Percentiles rank a stretch among this genome's conserved stretches.
phyloP scores from a whole-genome alignment of 2,329 filamentous ascomycete genomes.

The Aspergillus quadrilineatus region DNA sequence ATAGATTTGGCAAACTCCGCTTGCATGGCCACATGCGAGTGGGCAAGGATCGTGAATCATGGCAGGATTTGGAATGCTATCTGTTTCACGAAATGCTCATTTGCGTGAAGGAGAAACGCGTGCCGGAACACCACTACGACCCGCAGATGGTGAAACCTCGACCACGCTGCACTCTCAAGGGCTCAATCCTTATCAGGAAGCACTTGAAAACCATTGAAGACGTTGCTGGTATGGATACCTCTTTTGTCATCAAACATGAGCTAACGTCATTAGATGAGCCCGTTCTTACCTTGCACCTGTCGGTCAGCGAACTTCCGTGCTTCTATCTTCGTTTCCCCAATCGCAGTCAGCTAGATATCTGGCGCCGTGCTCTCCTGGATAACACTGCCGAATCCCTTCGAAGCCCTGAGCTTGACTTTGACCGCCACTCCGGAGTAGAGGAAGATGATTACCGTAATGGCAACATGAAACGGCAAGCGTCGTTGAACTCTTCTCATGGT shows the following conservation, averaged over 20 bases:
- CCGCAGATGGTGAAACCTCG: slow-evolving; percentile 57
- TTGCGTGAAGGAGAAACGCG: slow-evolving; percentile 96
- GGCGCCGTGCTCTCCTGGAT: slow-evolving; percentile 84
- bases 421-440: slow-evolving; percentile 72
- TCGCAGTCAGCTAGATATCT: slow-evolving; percentile 75
- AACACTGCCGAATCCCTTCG: slow-evolving; percentile 70
- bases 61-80: slow-evolving; percentile 97
- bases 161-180: slow-evolving; percentile 84
- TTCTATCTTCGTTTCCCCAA: slow-evolving; percentile 91
- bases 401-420: slow-evolving; percentile 75
- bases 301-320: slow-evolving; percentile 85
- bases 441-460: slow-evolving; percentile 75
- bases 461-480: slow-evolving; percentile 71
- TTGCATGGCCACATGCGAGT: slow-evolving; percentile 87
- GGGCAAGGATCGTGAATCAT: slow-evolving; percentile 92
- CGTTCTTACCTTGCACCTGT: slow-evolving; percentile 83
- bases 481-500: slow-evolving; percentile 78
- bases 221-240: slow-evolving; percentile 42
- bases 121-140: slow-evolving; percentile 62
- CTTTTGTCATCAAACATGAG: not conserved
- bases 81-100: slow-evolving; percentile 99
- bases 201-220: slow-evolving; percentile 88
- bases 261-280: slow-evolving; percentile 62
- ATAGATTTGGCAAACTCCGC: slow-evolving; percentile 83
- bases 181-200: slow-evolving; percentile 97